Evolutionary conservation across 805 yeast genomes (phyloP).

Genomic region (Candida piceae): DNA sequence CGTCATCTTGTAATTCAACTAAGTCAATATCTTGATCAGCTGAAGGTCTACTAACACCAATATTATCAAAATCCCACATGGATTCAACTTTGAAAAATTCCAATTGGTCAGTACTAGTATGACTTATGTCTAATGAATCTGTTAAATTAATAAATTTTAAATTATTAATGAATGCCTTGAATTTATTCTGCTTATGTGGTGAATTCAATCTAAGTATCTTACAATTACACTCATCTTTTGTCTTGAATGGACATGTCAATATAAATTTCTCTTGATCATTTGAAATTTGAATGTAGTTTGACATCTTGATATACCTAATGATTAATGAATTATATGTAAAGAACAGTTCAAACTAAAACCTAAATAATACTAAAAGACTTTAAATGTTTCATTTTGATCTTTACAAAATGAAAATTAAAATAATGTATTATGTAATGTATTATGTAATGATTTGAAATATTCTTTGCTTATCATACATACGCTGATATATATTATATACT

Average conservation of each 20-base stretch:
- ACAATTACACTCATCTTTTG: conserved; percentile 6
- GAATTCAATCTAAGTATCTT: conserved; percentile 7
- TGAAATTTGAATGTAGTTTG: not conserved
- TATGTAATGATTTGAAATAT: no score
- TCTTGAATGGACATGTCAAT: conserved; percentile 7
- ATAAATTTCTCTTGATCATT: not conserved
- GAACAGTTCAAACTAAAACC: no score
- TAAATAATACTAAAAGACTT: no score
- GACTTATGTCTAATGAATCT: not conserved
- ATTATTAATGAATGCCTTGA: not conserved
- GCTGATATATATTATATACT: no score
- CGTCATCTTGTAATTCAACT: conserved; percentile 8
- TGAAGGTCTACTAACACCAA: conserved; percentile 64
- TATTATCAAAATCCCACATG: conserved; percentile 77
- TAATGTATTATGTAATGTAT: no score
- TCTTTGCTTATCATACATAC: no score
- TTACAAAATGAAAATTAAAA: no score
- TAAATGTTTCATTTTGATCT: no score
- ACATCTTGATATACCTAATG: no score
- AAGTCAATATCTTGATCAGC: no score
- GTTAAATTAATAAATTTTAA: not conserved
- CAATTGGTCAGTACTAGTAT: not conserved
- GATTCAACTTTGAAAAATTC: conserved; percentile 42
- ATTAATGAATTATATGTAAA: no score
- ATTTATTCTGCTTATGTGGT: no score